Evolutionary conservation across 768 basidiomycete genomes (phyloP), one percentile per base, ranked within the genome.

Genomic region (Rhodotorula diobovata): DNA sequence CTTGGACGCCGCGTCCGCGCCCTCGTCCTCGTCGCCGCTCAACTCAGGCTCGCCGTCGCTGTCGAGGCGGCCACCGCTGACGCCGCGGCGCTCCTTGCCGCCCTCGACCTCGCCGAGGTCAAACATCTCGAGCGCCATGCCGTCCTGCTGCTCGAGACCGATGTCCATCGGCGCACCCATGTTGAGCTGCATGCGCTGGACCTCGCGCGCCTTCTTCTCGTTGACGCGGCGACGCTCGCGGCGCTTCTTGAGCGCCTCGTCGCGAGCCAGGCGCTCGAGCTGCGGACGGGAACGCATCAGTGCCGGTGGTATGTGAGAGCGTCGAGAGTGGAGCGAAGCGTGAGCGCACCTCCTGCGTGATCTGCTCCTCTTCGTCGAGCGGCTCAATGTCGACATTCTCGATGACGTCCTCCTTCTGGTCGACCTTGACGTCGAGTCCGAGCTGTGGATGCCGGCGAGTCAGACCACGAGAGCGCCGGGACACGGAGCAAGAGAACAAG

Each of bases 151-250:
- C 77, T 93, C 91, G 69, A 93, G 81, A 79, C 93, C 94, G 73
- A 98, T 93, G 76, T 97, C 96, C 75, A 94, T 83, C n/a, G 96
- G 96, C 30, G 93, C 92, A 21, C 90, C 91, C 96, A 99, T 99
- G 78, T 91, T 89, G 57, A 98, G 84, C 79, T 98, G 96, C 87
- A 98, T 90, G 63, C 94, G 89, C 78, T 92, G 91, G 51, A 98
- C 88, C 1, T 92, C 90, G 74, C 89, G 87, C 39, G 86, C 84
- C 81, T 90, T 91, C 78, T 90, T 83, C 82, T 98, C 96, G 81
- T 97, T 97, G 4, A 88, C 87, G 46, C 87, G 86, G 64, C 93
- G 86, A 63, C 90, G 86, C 76, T 91, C 90, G 15, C 90, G 88
- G 80, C 92, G 93, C 51, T 85, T 79, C 58, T 88, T 86, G 39